Base-by-base conservation (phyloP, 2,329 filamentous ascomycete genomes). In the Fusarium nygamai region DNA sequence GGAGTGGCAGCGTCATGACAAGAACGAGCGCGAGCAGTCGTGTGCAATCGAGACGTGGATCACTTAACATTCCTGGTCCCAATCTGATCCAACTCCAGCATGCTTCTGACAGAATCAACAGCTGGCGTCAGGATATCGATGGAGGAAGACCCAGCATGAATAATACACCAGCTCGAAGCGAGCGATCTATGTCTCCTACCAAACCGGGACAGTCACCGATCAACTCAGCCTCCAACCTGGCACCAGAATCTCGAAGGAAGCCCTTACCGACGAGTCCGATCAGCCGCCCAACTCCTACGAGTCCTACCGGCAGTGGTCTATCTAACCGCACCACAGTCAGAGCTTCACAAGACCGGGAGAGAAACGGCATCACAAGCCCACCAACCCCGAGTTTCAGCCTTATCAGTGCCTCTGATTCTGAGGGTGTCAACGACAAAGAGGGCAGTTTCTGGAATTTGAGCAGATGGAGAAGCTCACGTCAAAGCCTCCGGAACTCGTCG, bases 81-180 rank as follows among this genome's bases (percentile, higher is more conserved):
- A 81, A 76, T 20, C 71, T 74, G 4, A 69, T 75, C 20, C 81
- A 79, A 24, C 72, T 78, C 20, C 84, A 82, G 67, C 81, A 78
- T 53, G 77, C 82, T 3, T 86, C 92, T 2, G 96, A 98, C 72
- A 90, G 94, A 22, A 98, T 98, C 74, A 88, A 97, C 73, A 93
- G 91, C 57, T 99, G 96, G 96, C 91, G 95, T 8, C 94, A 97
- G 63, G 88, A 87, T 27, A 85, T 91, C 19, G 88, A 89, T 51
- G 82, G 83, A 24, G 69, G 81, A 17, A 81, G 85, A 22, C 81
- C 83, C 3, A 81, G 80, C 56, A 82, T 83, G 33, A 80, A 84
- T 31, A 80, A 80, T 34, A 84, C 84, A 2, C 81, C 86, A 1
- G 79, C 82, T 9, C 81, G 84, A n/a, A 88, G 84, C 64, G 87